Percentiles rank a stretch among this genome's conserved stretches.
phyloP scores from a whole-genome alignment of 2,329 filamentous ascomycete genomes.

The Sclerotinia subarctica region DNA sequence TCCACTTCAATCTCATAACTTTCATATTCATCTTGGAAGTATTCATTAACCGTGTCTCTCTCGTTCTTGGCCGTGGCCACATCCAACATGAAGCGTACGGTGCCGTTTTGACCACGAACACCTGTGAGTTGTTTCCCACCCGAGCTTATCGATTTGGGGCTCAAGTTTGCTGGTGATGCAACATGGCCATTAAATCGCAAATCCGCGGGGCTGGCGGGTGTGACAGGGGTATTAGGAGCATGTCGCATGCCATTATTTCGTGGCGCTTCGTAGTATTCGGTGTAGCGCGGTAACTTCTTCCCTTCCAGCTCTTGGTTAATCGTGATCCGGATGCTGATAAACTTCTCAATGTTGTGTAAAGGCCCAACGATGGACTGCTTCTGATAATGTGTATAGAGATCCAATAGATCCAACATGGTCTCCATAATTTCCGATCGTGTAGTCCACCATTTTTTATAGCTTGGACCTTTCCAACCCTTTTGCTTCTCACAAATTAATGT shows the following conservation, averaged over 20 bases:
- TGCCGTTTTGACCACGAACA: slow-evolving; percentile 57
- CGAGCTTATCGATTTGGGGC: slow-evolving; percentile 36
- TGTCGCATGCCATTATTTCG: slow-evolving; percentile 38
- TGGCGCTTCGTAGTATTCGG: slow-evolving; percentile 50
- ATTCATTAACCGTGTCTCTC: slow-evolving; percentile 61
- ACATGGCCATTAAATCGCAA: slow-evolving; percentile 35
- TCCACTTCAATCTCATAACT: slow-evolving; percentile 78
- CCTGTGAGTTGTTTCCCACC: slow-evolving; percentile 29
- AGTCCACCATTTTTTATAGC: slow-evolving; percentile 48
- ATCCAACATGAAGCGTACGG: slow-evolving; percentile 87
- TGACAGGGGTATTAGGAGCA: slow-evolving; percentile 39
- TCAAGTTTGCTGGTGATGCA: slow-evolving; percentile 35
- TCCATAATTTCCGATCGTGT: slow-evolving; percentile 57
- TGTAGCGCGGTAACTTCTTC: slow-evolving; percentile 59
- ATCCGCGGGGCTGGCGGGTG: slow-evolving; percentile 38
- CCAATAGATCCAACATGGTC: slow-evolving; percentile 84
- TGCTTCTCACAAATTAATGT: slow-evolving; percentile 60
- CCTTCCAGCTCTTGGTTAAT: slow-evolving; percentile 78
- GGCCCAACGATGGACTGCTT: slow-evolving; percentile 71
- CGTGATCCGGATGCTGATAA: slow-evolving; percentile 82
- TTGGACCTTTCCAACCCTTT: slow-evolving; percentile 48
- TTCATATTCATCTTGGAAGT: slow-evolving; percentile 71
- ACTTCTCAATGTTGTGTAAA: slow-evolving; percentile 68
- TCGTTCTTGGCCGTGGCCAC: slow-evolving; percentile 71
- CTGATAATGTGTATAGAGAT: slow-evolving; percentile 85